Percentiles rank a stretch among this genome's conserved stretches.
Conservation (phyloP, 1,284 basidiomycete genomes). For the Agroathelia rolfsii region DNA sequence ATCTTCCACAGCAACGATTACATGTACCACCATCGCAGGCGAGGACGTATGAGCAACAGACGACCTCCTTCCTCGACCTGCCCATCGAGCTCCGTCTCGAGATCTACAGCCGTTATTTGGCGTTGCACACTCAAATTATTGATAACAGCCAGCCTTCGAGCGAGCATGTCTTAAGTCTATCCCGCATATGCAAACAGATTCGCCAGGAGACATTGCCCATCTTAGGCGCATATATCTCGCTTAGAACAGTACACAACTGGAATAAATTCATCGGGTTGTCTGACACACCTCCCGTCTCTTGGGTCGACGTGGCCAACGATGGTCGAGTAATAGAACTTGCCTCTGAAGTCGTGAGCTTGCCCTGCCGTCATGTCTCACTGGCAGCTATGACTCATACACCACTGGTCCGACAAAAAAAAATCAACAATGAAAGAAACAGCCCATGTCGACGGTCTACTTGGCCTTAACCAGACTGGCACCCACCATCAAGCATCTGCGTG, state of each 20-base stretch:
- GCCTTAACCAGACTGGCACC: conserved; percentile 22
- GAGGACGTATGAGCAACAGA: too few relatives aligned
- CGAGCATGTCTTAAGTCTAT: conserved; percentile 23
- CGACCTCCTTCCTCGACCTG: conserved; percentile 21
- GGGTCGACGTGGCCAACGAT: conserved; percentile 33
- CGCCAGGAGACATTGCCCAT: conserved; percentile 20
- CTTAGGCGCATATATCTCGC: conserved; percentile 26
- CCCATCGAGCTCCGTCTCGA: conserved; percentile 27
- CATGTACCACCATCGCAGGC: too few relatives aligned
- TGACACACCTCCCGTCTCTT: conserved; percentile 19
- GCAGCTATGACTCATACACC: too few relatives aligned
- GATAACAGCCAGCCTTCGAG: conserved; percentile 25
- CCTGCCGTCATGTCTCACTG: too few relatives aligned
- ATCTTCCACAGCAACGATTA: too few relatives aligned
- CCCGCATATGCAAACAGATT: conserved; percentile 23
- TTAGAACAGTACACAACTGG: conserved; percentile 29
- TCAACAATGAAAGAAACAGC: conserved; percentile 8
- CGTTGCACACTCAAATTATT: conserved; percentile 16
- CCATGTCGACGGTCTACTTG: conserved; percentile 25
- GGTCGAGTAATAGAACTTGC: conserved; percentile 21
- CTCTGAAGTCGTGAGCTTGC: too few relatives aligned
- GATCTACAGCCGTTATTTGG: conserved; percentile 24
- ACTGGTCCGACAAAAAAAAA: not conserved
- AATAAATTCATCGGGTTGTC: conserved; percentile 18
- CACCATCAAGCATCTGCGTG: conserved; percentile 26